Evolutionary conservation across 75 land plant species (phyloP).

Genomic region (Pinus tabuliformis): DNA sequence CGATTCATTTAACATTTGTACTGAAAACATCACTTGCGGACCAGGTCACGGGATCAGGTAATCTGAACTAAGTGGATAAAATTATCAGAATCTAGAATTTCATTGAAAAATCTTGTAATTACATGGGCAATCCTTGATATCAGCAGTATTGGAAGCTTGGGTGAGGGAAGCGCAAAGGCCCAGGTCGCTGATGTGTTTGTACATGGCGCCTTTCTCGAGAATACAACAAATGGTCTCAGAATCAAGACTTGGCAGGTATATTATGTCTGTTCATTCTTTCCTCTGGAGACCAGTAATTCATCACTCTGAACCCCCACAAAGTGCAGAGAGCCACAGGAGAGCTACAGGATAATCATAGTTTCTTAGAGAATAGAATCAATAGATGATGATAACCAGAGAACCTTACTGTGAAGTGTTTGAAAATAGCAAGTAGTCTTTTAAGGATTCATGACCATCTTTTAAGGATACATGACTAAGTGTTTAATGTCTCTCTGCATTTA

Average conservation of each 20-base stretch:
- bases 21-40: conserved; percentile 40
- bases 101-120: not conserved
- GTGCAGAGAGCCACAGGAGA: no score
- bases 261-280: not conserved
- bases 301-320: no score
- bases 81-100: not conserved
- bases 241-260: conserved; percentile 97
- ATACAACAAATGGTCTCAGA: conserved; percentile 74
- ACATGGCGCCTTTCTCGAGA: conserved; percentile 41
- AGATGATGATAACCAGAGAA: no score
- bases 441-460: no score
- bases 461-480: no score
- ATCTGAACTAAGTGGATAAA: not conserved
- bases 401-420: no score
- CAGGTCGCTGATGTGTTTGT: conserved; percentile 58
- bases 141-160: conserved; percentile 88
- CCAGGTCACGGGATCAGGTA: conserved; percentile 65
- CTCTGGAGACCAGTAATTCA: no score
- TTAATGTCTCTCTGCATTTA: no score
- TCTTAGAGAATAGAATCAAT: no score
- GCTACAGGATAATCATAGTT: no score
- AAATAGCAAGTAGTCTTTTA: no score
- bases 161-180: conserved; percentile 43
- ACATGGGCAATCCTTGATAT: not conserved
- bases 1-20: conserved; percentile 24